Percentiles rank a stretch among this genome's conserved stretches.
These are phyloP conservation scores for Porodaedalea pini DNA, from an alignment of 1,284 basidiomycete genomes.

Conservation along the genomic window DNA sequence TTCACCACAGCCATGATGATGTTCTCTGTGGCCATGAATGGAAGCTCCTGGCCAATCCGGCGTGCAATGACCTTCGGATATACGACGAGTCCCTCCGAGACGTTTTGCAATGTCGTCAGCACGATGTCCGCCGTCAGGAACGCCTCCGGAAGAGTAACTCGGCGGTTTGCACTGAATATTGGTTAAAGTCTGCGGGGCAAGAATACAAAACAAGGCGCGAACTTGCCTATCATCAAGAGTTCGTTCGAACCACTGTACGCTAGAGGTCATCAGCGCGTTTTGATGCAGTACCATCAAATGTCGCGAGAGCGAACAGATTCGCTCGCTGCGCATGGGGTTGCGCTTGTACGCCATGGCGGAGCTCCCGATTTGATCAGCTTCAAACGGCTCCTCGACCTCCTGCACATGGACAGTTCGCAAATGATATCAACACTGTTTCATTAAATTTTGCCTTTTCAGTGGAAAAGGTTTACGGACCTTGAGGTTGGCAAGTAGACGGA, in stretches of 20 bases:
- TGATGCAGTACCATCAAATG: constrained; percentile 93
- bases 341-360: constrained; percentile 99
- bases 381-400: constrained; percentile 99
- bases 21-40: constrained; percentile 99
- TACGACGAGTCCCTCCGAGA: constrained; percentile 95
- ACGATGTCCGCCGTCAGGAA: constrained; percentile 98
- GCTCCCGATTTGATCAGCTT: constrained; percentile 98
- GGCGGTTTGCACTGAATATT: constrained; percentile 81
- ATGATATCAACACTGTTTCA: not conserved
- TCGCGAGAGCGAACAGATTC: constrained; percentile 91
- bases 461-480: constrained; percentile 50
- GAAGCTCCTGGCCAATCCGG: constrained; percentile 90
- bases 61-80: constrained; percentile 95
- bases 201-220: constrained; percentile 1
- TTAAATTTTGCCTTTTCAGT: not conserved
- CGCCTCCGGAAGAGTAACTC: constrained; percentile 94
- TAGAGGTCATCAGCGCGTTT: constrained; percentile 88
- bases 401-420: constrained; percentile 27
- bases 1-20: constrained; percentile 99
- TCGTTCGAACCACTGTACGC: constrained; percentile 95
- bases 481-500: constrained; percentile 86
- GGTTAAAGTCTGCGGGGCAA: constrained; percentile 12
- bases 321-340: constrained; percentile 98
- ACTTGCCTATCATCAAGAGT: constrained; percentile 87
- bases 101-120: constrained; percentile 92